Base-by-base conservation (phyloP, 805 yeast species). In the Wickerhamiella musiphila region DNA sequence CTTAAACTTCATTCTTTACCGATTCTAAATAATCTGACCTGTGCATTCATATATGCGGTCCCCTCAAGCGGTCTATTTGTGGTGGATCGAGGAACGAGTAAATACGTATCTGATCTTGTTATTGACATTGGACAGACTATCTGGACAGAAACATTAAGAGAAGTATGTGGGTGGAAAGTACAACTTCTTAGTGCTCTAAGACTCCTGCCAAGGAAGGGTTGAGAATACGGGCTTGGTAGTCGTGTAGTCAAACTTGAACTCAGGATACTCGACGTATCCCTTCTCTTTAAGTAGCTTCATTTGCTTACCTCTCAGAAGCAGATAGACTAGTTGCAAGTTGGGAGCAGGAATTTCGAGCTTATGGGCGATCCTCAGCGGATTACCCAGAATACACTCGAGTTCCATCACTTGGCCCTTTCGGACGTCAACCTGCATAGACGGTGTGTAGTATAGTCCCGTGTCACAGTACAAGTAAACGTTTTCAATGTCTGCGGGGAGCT, bases 401-500 rank as follows among this genome's bases (percentile, higher is more conserved):
- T 79, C 92, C 41, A 78, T 65, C 29, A 71, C 70, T 46, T 76
- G 73, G 17, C 72, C 70, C 46, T 74, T 72, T 31, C 66, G 56
- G 15, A 64, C 63, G 47, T 77, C 90, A 8, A 74, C 76, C 38
- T 66, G 55, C 86, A 77, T 77, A 3, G 83, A 74, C 2, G 86
- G 86, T 31, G 63, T 61, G 48, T 67, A 77, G 53, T 63, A 67
- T 21, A 56, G 59, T 7, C 69, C 70, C 35, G 63, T 76, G 45
- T 73, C 78, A 14, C 69, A 60, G 40, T 69, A 71, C 23, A 70
- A 48, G 59, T 70, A 66, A 29, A 46, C 38, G 18, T 66, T 58
- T 37, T 67, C 67, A 13, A 62, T 50, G 12, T 54, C 65, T 16
- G 51, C 61, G 1, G 70, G 69, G 19, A 78, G 45, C 4, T 57